These are phyloP conservation scores for Aspergillus novofumigatus DNA, from an alignment of 2,329 filamentous ascomycete genomes.

Conservation along the genomic window DNA sequence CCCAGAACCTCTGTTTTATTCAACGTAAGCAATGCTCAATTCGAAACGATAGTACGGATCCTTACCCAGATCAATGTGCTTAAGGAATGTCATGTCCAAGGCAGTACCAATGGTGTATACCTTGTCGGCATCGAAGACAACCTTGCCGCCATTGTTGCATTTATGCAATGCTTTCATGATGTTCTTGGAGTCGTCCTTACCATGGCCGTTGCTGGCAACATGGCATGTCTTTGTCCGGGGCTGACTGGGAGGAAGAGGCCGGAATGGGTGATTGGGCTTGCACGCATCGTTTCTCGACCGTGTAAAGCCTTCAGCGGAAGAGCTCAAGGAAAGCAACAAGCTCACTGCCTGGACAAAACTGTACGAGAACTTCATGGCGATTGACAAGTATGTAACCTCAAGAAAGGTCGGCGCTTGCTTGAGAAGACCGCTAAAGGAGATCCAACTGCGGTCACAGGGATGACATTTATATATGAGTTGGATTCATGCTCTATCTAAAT, in stretches of 20 bases:
- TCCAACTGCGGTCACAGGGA: neutral
- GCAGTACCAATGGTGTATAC: constrained; percentile 62
- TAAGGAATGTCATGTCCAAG: constrained; percentile 61
- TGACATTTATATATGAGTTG: neutral
- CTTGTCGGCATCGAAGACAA: constrained; percentile 53
- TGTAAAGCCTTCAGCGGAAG: constrained; percentile 15
- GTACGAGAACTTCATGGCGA: constrained; percentile 24
- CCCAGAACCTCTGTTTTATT: constrained; percentile 51
- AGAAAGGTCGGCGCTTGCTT: neutral
- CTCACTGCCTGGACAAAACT: constrained; percentile 18
- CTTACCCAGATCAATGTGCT: constrained; percentile 58
- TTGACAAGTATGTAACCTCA: neutral
- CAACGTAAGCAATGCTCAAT: neutral
- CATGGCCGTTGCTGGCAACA: constrained; percentile 25
- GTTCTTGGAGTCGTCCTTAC: constrained; percentile 46
- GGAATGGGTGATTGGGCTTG: constrained; percentile 27
- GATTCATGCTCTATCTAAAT: neutral
- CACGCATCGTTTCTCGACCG: constrained; percentile 22
- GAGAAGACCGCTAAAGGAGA: neutral
- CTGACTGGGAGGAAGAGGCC: constrained; percentile 23
- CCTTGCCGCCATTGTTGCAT: constrained; percentile 61
- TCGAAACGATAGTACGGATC: constrained; percentile 1
- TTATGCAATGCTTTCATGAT: constrained; percentile 53
- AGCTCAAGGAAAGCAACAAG: constrained; percentile 18
- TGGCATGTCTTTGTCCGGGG: constrained; percentile 26